These are phyloP conservation scores for Rubroboletus pulcherrimus DNA, from an alignment of 768 basidiomycete species.

Conservation along the genomic window DNA sequence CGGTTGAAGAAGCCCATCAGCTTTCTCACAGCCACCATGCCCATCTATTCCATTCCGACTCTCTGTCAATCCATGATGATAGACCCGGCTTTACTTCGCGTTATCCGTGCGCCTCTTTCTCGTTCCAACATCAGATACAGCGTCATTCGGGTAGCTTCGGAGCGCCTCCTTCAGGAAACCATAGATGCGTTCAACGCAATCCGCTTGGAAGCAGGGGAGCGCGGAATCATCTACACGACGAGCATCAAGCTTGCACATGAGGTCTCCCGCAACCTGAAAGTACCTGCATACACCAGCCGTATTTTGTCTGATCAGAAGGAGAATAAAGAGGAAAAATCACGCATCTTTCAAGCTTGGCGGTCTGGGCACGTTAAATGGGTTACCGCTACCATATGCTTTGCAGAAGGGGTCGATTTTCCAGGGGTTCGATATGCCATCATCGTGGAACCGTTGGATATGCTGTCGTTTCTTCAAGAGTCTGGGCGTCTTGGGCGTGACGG, in stretches of 20 bases:
- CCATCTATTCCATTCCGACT: not conserved
- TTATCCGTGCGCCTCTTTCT: not conserved
- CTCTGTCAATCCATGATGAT: constrained; percentile 8
- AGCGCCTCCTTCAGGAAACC: not conserved
- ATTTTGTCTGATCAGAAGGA: not conserved
- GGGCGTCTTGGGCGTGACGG: constrained; percentile 8
- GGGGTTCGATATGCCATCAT: not conserved
- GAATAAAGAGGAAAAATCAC: constrained; percentile 6
- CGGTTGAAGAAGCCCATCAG: constrained; percentile 8
- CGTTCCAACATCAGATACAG: constrained; percentile 2
- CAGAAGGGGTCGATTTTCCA: constrained; percentile 3
- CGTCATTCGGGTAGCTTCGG: no score
- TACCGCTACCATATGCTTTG: constrained; percentile 1
- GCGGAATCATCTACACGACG: constrained; percentile 6
- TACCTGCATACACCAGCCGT: constrained; percentile 5
- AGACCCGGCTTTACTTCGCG: not conserved
- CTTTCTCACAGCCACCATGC: constrained; percentile 7
- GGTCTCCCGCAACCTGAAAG: not conserved
- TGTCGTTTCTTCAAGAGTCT: constrained; percentile 13
- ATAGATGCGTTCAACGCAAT: not conserved
- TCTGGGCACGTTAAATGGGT: not conserved
- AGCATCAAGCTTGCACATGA: not conserved
- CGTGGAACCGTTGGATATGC: not conserved
- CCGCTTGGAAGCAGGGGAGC: not conserved
- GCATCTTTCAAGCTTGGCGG: not conserved